Evolutionary conservation across 768 basidiomycete species (phyloP), one percentile per base, ranked within the genome.

Genomic region (Mycena sanguinolenta): DNA sequence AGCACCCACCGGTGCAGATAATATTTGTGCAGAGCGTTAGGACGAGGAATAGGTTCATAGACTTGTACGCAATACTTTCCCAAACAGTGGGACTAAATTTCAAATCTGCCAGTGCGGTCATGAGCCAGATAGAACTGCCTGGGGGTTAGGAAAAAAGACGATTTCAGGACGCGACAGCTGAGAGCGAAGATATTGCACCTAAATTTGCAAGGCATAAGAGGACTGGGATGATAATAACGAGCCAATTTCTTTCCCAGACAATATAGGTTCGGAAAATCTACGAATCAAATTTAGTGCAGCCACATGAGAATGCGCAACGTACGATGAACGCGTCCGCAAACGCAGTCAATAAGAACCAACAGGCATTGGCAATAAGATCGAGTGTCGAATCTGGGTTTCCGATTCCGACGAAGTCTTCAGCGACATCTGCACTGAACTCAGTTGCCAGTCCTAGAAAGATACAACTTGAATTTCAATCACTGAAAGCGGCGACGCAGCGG

Each of bases 291-390:
- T 52, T 14, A 27, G 23, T 8, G 23, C 19, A 28, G 49, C 17
- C 10, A 4, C 10, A 50, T 3, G 2, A 2, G 9, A 4, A 23
- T 16, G 14, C 6, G 32, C 6, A 50, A 23, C 28, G 21, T 36
- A 63, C 61, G 21, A 63, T 63, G 49, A 63, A 63, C 3, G 44
- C 50, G 13, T 63, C 61, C 0, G 61, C 61, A 8, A 63, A 16
- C 4, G 34, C 21, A 13, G 61, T 52, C n/a, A 63, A 30, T 7
- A 63, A 32, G 23, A 52, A 23, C 61, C 61, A 63, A 14, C 13
- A 36, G 14, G 49, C 34, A 17, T 52, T 53, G 16, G 32, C 32
- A 28, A 38, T 14, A 5, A 52, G 30, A 5, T 17, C 60, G 5
- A 52, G 4, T 6, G 14, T 36, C 32, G 34, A 9, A 52, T 52